phyloP scores from a whole-genome alignment of 306 rosid genomes.

The Glycyrrhiza uralensis region DNA sequence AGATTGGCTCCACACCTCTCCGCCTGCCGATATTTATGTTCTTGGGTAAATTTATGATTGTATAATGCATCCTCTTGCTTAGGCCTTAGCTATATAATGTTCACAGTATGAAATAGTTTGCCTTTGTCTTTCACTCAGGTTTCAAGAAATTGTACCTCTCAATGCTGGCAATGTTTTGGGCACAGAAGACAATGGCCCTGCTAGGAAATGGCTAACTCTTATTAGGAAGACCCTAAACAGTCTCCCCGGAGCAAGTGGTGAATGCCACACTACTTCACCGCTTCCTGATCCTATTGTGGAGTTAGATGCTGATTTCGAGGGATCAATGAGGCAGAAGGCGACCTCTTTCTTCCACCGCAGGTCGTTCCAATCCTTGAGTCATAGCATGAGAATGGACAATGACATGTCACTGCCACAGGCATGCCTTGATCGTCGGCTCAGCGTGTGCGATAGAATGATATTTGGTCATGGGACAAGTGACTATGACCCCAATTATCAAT shows the following conservation, averaged over 20 bases:
- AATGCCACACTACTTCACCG: slow-evolving; percentile 78
- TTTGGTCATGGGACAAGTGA: slow-evolving; percentile 72
- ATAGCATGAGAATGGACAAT: slow-evolving; percentile 89
- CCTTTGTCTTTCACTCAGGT: slow-evolving; percentile 48
- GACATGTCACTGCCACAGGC: slow-evolving; percentile 69
- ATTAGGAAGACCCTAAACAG: slow-evolving; percentile 82
- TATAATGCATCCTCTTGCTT: slow-evolving; percentile 3
- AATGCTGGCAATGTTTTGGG: slow-evolving; percentile 99
- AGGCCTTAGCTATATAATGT: not conserved
- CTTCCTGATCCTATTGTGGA: slow-evolving; percentile 86
- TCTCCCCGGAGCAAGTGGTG: slow-evolving; percentile 82
- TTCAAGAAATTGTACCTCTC: slow-evolving; percentile 98
- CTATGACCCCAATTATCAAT: slow-evolving; percentile 68
- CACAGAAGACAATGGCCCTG: slow-evolving; percentile 96
- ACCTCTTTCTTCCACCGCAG: slow-evolving; percentile 84
- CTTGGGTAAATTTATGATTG: slow-evolving; percentile 62
- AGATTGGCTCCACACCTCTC: slow-evolving; percentile 98
- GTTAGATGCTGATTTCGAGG: slow-evolving; percentile 85
- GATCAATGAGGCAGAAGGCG: slow-evolving; percentile 73
- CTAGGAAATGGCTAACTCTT: slow-evolving; percentile 93
- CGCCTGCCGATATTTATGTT: slow-evolving; percentile 93
- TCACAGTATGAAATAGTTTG: slow-evolving; percentile 8
- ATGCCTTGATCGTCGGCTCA: slow-evolving; percentile 75
- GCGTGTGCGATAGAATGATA: slow-evolving; percentile 82
- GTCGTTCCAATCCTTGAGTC: slow-evolving; percentile 93